Conservation (phyloP, 148 eudicot species). For the Chenopodium formosanum region DNA sequence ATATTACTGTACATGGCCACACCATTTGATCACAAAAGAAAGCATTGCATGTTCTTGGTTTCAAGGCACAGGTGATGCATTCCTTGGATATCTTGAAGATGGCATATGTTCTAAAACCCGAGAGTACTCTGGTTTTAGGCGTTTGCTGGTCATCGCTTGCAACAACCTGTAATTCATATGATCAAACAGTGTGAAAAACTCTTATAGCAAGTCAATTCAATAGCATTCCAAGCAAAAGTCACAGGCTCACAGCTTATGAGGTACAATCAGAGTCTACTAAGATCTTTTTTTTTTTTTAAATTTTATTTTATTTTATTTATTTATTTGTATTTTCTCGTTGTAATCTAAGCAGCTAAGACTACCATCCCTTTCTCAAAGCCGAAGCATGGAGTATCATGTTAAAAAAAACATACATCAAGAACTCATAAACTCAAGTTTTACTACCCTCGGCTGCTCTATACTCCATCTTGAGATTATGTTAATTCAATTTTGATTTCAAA, state of each 20-base stretch:
- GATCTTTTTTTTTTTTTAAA: not conserved
- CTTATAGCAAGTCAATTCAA: not conserved
- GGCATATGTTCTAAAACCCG: conserved; percentile 52
- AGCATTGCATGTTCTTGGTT: conserved; percentile 1
- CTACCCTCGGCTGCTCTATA: not conserved
- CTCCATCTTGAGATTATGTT: not conserved
- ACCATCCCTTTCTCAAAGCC: not conserved
- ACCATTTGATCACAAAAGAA: not conserved
- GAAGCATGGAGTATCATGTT: not conserved
- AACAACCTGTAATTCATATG: conserved; percentile 37
- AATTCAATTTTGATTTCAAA: too few relatives aligned
- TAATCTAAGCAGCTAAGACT: not conserved
- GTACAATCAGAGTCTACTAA: too few relatives aligned
- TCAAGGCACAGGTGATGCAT: conserved; percentile 64
- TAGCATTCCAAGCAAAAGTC: not conserved
- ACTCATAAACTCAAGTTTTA: not conserved
- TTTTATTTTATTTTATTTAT: too few relatives aligned
- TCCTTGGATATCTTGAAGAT: conserved; percentile 54
- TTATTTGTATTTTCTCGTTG: not conserved
- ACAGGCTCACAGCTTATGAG: not conserved
- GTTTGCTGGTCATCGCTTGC: conserved; percentile 56
- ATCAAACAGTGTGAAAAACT: not conserved
- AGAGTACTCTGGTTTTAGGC: conserved; percentile 54
- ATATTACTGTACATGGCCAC: conserved; percentile 3
- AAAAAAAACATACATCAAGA: not conserved